Evolutionary conservation across 192 early-diverging fungal species (phyloP), one percentile per base, ranked within the genome.

Genomic region (Dissophora ornata): DNA sequence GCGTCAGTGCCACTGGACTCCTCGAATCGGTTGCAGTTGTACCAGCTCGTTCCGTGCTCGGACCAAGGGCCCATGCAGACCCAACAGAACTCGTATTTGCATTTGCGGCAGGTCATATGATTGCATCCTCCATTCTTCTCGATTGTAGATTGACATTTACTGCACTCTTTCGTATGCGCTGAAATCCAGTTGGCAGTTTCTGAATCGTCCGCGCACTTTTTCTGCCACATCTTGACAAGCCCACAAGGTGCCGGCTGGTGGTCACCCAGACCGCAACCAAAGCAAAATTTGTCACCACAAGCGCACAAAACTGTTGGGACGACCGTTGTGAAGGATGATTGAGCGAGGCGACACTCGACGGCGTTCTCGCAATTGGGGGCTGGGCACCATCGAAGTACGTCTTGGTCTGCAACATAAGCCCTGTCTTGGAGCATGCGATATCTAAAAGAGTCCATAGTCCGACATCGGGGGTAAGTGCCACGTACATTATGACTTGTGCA

Each of bases 111-210:
- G 0, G 95, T 97, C 98, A 99, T 99, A 71, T 99, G 98, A 78
- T 98, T 99, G 84, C 98, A 99, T 8, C 98, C 98, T 50, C 98
- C 98, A 78, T 99, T 99, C 87, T 99, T 99, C 80, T 99, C 98
- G 64, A 99, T 98, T 1, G 92, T 96, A 2, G 94, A 88, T 55
- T 89, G 85, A 82, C 98, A 99, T 78, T 95, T 94, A 44, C 91
- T 81, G 80, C 98, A 99, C 69, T 98, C 96, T 74, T 98, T 97
- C 38, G 94, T 95, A 81, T 95, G 85, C 28, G 89, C 94, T 32
- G 90, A 91, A 55, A 98, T 95, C 96, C 97, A 98, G 80, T 98
- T 97, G 25, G 96, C 89, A 16, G 97, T 98, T 74, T 98, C 96
- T 9, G 94, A 96, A 78, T 99, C 98, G 83, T 99, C 97, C 50